Conservation (phyloP, 768 basidiomycete species). For the Podaxis sp. region DNA sequence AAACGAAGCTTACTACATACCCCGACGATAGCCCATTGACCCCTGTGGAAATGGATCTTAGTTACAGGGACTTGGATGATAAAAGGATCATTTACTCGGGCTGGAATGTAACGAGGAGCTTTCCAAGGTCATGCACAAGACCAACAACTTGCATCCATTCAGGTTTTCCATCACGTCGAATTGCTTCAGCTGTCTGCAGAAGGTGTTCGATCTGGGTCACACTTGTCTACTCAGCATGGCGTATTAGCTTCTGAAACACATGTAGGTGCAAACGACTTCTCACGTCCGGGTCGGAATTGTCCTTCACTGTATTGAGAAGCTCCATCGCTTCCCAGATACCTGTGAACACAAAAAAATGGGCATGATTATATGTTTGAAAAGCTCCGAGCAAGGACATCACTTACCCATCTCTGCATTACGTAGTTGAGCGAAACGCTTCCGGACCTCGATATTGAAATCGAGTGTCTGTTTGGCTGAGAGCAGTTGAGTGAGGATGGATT, state of each 20-base stretch:
- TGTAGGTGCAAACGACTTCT: conserved; percentile 20
- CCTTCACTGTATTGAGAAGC: conserved; percentile 81
- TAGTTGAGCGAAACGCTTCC: conserved; percentile 26
- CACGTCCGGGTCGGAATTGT: conserved; percentile 91
- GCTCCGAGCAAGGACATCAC: background rate
- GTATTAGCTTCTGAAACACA: conserved; percentile 19
- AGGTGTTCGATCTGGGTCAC: conserved; percentile 89
- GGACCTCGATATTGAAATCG: conserved; percentile 77
- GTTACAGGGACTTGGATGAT: background rate
- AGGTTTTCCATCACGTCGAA: conserved; percentile 81
- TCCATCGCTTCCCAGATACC: conserved; percentile 87
- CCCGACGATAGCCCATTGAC: conserved; percentile 95
- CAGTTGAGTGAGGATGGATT: background rate
- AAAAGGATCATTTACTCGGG: conserved; percentile 40
- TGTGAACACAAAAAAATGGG: conserved; percentile 52
- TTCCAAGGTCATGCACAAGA: conserved; percentile 90
- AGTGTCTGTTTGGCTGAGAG: conserved; percentile 80
- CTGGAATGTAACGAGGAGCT: conserved; percentile 80
- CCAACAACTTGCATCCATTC: conserved; percentile 94
- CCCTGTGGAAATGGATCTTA: conserved; percentile 29
- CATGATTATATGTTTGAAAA: conserved; percentile 41
- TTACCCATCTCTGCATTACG: conserved; percentile 12
- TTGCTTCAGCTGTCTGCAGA: conserved; percentile 90
- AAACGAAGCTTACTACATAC: conserved; percentile 39
- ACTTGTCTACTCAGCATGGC: conserved; percentile 50